Evolutionary conservation across 2,329 filamentous ascomycete genomes (phyloP), one percentile per base, ranked within the genome.

Genomic region (Blastomyces percursus): DNA sequence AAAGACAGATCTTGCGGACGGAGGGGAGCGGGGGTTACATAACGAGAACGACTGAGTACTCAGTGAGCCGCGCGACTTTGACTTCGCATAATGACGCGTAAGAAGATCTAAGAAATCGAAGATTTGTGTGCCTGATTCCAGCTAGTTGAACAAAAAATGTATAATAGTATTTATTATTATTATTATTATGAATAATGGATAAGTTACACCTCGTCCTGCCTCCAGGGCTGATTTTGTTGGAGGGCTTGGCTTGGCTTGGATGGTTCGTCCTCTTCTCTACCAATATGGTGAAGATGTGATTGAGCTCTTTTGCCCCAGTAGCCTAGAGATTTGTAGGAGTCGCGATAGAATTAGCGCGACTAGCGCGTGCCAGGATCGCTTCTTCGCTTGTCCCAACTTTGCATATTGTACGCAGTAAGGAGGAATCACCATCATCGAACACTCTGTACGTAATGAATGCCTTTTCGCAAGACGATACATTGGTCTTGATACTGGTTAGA

Each of bases 31-130:
- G 35, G 3, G 30, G 32, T 0, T 56, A 56, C n/a, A 56, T 56
- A 40, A 56, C 54, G 14, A 56, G 32, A 35, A 56, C 54, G 32
- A 56, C 54, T 9, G 54, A 56, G 24, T 56, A 56, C n/a, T 40
- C 54, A 40, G 54, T 56, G 54, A 56, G 54, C 54, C 54, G 54
- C 40, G 54, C 35, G 35, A 56, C 54, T 24, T 40, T 56, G 54
- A 35, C 30, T 6, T 56, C 54, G 2, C 32, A 40, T 56, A 32
- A 35, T 54, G 51, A 3, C 27, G 51, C 19, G 32, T 56, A 1
- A 40, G 9, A 40, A 24, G 4, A 56, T 56, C 11, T 50, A 50
- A 27, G 21, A 50, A 24, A 50, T 11, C 9, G 11, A 5, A 27
- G 3, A 50, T 27, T 24, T 27, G 21, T 50, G 11, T 50, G 21